Evolutionary conservation across 2,329 filamentous ascomycete species (phyloP).

Genomic region (Pestalotiopsis sp.): DNA sequence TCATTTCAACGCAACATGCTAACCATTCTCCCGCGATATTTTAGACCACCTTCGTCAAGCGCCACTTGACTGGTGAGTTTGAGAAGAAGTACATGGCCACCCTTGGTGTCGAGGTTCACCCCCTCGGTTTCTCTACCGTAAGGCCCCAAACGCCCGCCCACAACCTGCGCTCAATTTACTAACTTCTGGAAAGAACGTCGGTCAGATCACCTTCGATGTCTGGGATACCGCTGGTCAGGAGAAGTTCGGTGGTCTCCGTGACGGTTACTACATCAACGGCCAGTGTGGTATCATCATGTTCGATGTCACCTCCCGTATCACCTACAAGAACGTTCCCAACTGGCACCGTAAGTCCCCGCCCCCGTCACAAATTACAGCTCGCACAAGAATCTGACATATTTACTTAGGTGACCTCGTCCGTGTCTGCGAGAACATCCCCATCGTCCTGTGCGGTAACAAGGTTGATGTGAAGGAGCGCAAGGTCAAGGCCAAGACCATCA

Average conservation of each 20-base stretch:
- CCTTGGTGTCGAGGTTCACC: conserved; percentile 98
- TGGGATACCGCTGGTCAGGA: conserved; percentile 99
- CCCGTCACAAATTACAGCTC: conserved; percentile 9
- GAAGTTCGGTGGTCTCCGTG: conserved; percentile 99
- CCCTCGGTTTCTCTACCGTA: conserved; percentile 97
- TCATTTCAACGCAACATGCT: conserved; percentile 10
- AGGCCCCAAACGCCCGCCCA: conserved; percentile 44
- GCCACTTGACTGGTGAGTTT: conserved; percentile 99
- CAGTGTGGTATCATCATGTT: conserved; percentile 99
- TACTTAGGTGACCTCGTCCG: conserved; percentile 88
- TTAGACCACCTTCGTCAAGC: conserved; percentile 99
- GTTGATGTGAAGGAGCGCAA: conserved; percentile 99
- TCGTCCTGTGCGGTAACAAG: conserved; percentile 98
- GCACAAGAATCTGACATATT: conserved; percentile 17
- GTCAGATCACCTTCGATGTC: conserved; percentile 96
- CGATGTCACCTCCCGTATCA: conserved; percentile 98
- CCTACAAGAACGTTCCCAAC: conserved; percentile 99
- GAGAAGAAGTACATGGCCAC: conserved; percentile 99
- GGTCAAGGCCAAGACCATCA: conserved; percentile 99
- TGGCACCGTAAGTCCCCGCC: conserved; percentile 84
- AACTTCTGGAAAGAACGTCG: conserved; percentile 70
- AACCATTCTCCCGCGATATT: conserved; percentile 21
- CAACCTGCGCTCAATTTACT: conserved; percentile 24
- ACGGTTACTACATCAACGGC: conserved; percentile 99
- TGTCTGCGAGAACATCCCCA: conserved; percentile 99